Evolutionary conservation across 78 protist species (phyloP), one percentile per base, ranked within the genome.

Genomic region (Dictyostelium firmibasis): DNA sequence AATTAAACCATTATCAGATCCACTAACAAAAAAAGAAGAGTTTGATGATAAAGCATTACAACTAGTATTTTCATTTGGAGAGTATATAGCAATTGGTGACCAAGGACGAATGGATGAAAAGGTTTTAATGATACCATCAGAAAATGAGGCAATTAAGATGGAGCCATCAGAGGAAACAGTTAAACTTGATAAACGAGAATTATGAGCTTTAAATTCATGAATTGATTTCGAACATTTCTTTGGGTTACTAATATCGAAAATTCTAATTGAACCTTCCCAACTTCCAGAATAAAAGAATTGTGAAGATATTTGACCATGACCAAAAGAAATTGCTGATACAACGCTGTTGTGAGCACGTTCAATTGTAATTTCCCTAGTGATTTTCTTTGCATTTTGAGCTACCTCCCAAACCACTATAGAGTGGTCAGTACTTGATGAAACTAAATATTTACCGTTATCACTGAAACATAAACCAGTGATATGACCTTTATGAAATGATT

Each of bases 1-100:
- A 77, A 77, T 77, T 25, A 77, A 16, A 77, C 83, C 83, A 77
- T 77, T 77, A 23, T 77, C 83, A 77, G 62, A 38, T 43, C 64
- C 50, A 38, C 57, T 25, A 41, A 77, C 83, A 77, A 77, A 38
- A 25, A 41, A 36, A 7, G n/a, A 13, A 11, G 16, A n/a, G 43
- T 77, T 77, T 41, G 83, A 35, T 10, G 47, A 31, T 18, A 77
- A 18, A 25, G 62, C n/a, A 77, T 77, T 77, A 7, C 47, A 31
- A 77, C 83, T 41, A 8, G 36, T 33, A 41, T 44, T 35, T 5
- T 77, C 83, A 25, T 77, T 77, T 43, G 83, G 83, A 38, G 62
- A 20, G 18, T 77, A 77, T 13, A 20, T 38, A 41, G 64, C 29
- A n/a, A 77, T 18, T 77, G 25, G 62, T 3, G n/a, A 16, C 64